Evolutionary conservation across 768 basidiomycete species (phyloP).

Genomic region (Cantharellus anzutake): DNA sequence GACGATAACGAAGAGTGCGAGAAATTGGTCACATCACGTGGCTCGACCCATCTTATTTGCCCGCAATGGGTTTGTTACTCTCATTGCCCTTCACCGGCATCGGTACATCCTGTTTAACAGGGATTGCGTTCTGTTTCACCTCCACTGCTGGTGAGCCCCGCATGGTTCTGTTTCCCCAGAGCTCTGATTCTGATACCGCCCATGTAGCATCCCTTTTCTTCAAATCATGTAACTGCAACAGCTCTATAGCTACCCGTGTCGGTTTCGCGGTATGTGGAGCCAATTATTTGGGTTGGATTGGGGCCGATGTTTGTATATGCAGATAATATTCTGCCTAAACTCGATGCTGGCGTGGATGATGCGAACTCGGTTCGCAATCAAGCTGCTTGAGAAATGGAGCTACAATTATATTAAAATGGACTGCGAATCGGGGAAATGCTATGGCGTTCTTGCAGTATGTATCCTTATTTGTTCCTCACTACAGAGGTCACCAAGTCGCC

Average conservation of each 20-base stretch:
- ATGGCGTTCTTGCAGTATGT: slow-evolving; percentile 84
- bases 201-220: slow-evolving; percentile 81
- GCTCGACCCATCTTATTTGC: not conserved
- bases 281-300: not conserved
- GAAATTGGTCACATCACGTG: too few species aligned
- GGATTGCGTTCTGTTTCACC: slow-evolving; percentile 70
- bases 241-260: slow-evolving; percentile 90
- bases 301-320: not conserved
- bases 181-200: not conserved
- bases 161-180: not conserved
- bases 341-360: slow-evolving; percentile 95
- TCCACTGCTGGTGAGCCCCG: slow-evolving; percentile 50
- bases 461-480: not conserved
- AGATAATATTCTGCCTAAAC: slow-evolving; percentile 92
- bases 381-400: slow-evolving; percentile 78
- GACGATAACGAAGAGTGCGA: too few species aligned
- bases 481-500: not conserved
- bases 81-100: slow-evolving; percentile 27
- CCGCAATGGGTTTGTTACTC: slow-evolving; percentile 21
- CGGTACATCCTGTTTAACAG: slow-evolving; percentile 67
- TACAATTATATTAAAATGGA: slow-evolving; percentile 99
- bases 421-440: slow-evolving; percentile 82
- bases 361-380: slow-evolving; percentile 75
- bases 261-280: slow-evolving; percentile 65
- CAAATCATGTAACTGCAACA: slow-evolving; percentile 98